Percentiles rank a stretch among this genome's conserved stretches.
These are phyloP conservation scores for Chionographis japonica DNA, from an alignment of 106 monocot genomes.

Conservation along the genomic window DNA sequence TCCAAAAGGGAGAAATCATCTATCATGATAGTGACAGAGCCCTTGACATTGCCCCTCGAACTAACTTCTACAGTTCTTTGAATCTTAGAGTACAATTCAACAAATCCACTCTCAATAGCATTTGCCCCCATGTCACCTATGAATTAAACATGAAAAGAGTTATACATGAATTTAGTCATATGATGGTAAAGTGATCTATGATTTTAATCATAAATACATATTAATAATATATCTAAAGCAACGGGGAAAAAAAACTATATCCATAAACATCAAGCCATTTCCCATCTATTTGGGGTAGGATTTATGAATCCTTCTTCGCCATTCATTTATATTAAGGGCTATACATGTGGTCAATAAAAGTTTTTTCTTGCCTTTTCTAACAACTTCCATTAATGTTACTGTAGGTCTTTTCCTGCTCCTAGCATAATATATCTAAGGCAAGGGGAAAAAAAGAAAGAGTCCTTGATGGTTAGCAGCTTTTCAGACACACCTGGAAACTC, in stretches of 20 bases:
- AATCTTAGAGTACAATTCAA: constrained; percentile 50
- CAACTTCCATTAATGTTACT: no score
- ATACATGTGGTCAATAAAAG: no score
- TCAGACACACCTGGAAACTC: constrained; percentile 36
- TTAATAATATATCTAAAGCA: no score
- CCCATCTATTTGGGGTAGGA: no score
- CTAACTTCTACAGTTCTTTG: constrained; percentile 34
- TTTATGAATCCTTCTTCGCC: no score
- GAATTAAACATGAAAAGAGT: not conserved
- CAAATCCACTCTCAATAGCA: constrained; percentile 30
- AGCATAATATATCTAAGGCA: not conserved
- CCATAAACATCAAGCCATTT: no score
- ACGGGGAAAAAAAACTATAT: no score
- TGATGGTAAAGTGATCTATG: not conserved
- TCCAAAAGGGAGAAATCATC: constrained; percentile 90
- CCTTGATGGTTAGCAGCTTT: not conserved
- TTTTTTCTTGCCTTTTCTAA: no score
- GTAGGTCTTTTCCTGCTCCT: no score
- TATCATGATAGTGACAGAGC: constrained; percentile 51
- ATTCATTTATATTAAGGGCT: no score
- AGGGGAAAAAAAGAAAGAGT: not conserved
- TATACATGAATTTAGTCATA: not conserved
- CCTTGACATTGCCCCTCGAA: constrained; percentile 11
- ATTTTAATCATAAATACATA: no score
- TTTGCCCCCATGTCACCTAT: constrained; percentile 23